Conservation (phyloP, 2,329 filamentous ascomycete species). For the Septoria petroselini region DNA sequence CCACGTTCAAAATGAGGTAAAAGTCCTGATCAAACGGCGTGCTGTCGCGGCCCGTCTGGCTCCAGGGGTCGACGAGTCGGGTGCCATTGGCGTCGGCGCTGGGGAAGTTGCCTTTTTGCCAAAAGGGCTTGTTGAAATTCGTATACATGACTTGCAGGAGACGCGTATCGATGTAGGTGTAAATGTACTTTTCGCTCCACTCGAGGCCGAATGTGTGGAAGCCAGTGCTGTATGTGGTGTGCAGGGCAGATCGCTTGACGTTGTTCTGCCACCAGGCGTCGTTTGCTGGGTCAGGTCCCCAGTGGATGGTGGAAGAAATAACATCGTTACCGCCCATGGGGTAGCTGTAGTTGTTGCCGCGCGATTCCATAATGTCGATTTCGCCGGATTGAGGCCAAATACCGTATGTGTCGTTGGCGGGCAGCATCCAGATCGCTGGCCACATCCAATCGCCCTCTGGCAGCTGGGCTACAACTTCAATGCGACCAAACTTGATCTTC, state of each 20-base stretch:
- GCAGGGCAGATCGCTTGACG: slow-evolving; percentile 69
- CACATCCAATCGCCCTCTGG: slow-evolving; percentile 81
- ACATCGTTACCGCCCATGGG: slow-evolving; percentile 76
- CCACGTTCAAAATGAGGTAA: slow-evolving; percentile 43
- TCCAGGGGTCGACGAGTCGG: slow-evolving; percentile 40
- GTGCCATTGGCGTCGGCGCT: slow-evolving; percentile 38
- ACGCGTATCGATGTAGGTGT: slow-evolving; percentile 78
- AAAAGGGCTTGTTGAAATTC: slow-evolving; percentile 46
- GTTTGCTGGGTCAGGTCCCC: slow-evolving; percentile 68
- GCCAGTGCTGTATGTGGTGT: slow-evolving; percentile 66
- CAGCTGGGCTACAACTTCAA: slow-evolving; percentile 75
- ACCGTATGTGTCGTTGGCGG: slow-evolving; percentile 68
- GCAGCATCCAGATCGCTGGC: slow-evolving; percentile 92
- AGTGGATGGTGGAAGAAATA: slow-evolving; percentile 74
- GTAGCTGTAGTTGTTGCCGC: slow-evolving; percentile 79
- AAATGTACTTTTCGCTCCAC: slow-evolving; percentile 85
- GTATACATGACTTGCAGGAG: slow-evolving; percentile 78
- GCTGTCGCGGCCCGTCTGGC: slow-evolving; percentile 36
- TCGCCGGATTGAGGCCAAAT: slow-evolving; percentile 76
- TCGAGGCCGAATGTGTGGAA: slow-evolving; percentile 80
- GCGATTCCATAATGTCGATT: slow-evolving; percentile 77
- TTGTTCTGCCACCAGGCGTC: slow-evolving; percentile 84
- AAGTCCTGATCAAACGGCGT: slow-evolving; percentile 45
- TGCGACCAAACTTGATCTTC: slow-evolving; percentile 73
- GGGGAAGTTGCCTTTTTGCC: slow-evolving; percentile 41